phyloP scores from a whole-genome alignment of 768 basidiomycete species.

The Panus rudis region DNA sequence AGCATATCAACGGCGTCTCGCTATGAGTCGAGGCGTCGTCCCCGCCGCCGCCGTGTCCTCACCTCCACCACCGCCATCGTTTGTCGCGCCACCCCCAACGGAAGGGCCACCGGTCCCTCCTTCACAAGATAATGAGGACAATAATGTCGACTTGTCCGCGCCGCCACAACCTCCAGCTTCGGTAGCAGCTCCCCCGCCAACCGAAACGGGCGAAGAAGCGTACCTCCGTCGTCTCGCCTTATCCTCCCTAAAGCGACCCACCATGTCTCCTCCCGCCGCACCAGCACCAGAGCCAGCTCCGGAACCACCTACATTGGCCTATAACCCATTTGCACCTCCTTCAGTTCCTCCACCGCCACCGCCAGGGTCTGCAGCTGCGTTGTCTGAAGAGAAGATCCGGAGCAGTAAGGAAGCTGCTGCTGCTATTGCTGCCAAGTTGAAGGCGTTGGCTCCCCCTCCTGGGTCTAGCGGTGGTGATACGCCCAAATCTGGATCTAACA shows the following conservation, averaged over 20 bases:
- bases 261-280: constrained; percentile 20
- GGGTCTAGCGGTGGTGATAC: constrained; percentile 16
- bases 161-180: constrained; percentile 10
- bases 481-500: constrained; percentile 22
- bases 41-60: constrained; percentile 1
- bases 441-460: constrained; percentile 41
- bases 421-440: constrained; percentile 71
- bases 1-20: constrained; percentile 67
- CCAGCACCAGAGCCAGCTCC: constrained; percentile 21
- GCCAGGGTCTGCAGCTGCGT: constrained; percentile 26
- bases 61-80: background rate
- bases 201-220: constrained; percentile 61
- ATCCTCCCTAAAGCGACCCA: constrained; percentile 32
- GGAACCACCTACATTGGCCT: constrained; percentile 51
- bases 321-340: constrained; percentile 65
- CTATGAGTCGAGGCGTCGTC: constrained; percentile 42
- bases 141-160: constrained; percentile 13
- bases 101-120: background rate
- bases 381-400: constrained; percentile 55
- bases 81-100: background rate
- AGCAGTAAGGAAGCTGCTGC: constrained; percentile 59
- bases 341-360: constrained; percentile 49
- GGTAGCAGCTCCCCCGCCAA: constrained; percentile 7
- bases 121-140: constrained; percentile 8
- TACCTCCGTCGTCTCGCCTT: constrained; percentile 57